These are phyloP conservation scores for Fusarium pininemorale DNA, from an alignment of 2,329 filamentous ascomycete species.

Conservation along the genomic window DNA sequence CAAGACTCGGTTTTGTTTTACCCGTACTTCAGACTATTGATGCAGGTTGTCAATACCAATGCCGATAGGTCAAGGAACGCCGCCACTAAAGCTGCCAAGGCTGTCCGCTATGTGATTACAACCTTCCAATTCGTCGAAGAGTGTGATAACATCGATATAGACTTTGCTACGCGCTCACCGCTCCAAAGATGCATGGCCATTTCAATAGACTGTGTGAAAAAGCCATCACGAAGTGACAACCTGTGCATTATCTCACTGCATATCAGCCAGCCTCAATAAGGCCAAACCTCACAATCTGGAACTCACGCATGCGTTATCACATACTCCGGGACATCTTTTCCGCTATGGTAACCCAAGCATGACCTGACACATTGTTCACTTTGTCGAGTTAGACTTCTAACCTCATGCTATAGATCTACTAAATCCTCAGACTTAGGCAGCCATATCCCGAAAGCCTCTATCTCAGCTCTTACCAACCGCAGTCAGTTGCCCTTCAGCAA, in stretches of 20 bases:
- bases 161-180: not conserved
- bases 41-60: not conserved
- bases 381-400: not conserved
- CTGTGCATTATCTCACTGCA: not conserved
- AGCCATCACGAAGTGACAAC: accelerated
- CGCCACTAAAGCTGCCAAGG: no score
- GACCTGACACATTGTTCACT: not conserved
- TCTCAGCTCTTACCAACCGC: not conserved
- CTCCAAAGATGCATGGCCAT: not conserved
- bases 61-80: not conserved
- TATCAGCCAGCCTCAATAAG: not conserved
- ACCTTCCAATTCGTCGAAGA: not conserved
- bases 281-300: no score
- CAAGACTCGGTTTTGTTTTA: not conserved
- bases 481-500: no score
- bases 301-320: not conserved
- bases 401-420: accelerated
- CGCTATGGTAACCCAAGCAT: no score
- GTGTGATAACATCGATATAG: not conserved
- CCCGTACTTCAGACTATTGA: not conserved
- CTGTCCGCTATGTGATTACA: accelerated
- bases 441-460: not conserved
- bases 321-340: not conserved
- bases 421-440: not conserved
- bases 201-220: no score